A percentile compares a stretch with the other conserved stretches of the same genome.
Evolutionary conservation across 768 basidiomycete species (phyloP).

Genomic region (Kwoniella bestiolae): DNA sequence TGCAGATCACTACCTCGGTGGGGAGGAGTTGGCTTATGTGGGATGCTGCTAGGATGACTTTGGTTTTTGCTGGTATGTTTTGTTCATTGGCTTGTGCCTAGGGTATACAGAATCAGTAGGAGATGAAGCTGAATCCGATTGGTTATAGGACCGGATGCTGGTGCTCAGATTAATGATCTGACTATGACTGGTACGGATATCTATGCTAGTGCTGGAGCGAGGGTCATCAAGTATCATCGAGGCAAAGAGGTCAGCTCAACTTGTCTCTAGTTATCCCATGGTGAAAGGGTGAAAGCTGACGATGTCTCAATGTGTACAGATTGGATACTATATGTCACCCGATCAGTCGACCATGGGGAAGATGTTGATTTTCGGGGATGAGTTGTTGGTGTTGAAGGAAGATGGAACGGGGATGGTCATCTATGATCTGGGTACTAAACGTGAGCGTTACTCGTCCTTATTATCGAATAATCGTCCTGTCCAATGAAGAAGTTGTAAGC

Average conservation of each 20-base stretch:
- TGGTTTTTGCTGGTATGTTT: conserved; percentile 94
- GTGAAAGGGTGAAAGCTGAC: no score
- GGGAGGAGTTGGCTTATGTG: conserved; percentile 92
- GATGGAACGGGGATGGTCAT: conserved; percentile 75
- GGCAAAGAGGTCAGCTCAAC: conserved; percentile 74
- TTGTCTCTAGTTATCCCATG: no score
- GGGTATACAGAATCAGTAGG: no score
- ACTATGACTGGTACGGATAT: conserved; percentile 83
- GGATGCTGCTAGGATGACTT: conserved; percentile 90
- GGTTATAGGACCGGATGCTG: conserved; percentile 75
- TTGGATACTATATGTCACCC: conserved; percentile 26
- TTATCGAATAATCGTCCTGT: no score
- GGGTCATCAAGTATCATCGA: conserved; percentile 76
- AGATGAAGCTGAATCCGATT: background rate
- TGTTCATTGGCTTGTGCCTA: no score
- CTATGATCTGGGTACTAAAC: conserved; percentile 71
- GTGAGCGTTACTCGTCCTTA: conserved; percentile 59
- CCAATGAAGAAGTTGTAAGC: no score
- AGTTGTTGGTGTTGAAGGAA: conserved; percentile 77
- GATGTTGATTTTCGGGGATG: conserved; percentile 78
- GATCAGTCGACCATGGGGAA: conserved; percentile 61
- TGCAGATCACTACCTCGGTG: conserved; percentile 83
- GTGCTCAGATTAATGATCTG: conserved; percentile 72
- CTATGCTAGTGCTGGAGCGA: conserved; percentile 73
- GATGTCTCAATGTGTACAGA: no score